Evolutionary conservation across 176 grass and related monocot species (phyloP).

Genomic region (Pontederia paniculata): DNA sequence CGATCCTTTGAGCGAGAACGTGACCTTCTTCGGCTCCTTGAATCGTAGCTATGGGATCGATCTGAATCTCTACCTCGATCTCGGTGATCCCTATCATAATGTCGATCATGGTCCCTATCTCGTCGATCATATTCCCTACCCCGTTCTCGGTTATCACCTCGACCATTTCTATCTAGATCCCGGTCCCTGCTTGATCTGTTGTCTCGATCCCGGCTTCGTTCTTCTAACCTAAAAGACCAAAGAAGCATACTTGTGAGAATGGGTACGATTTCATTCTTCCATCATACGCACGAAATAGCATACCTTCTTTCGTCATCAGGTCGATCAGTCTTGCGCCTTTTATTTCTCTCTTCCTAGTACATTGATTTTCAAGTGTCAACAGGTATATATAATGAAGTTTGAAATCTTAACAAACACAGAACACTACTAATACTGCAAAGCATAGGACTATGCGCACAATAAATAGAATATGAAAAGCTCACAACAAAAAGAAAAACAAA

Average conservation of each 20-base stretch:
- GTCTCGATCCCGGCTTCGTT: slow-evolving; percentile 51
- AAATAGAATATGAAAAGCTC: slow-evolving; percentile 8
- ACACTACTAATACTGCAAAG: slow-evolving; percentile 13
- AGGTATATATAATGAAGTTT: slow-evolving; percentile 19
- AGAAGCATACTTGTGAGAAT: neutral
- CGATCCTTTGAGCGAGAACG: slow-evolving; percentile 53
- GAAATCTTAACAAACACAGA: slow-evolving; percentile 17
- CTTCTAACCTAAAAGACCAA: slow-evolving; percentile 40
- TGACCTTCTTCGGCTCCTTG: slow-evolving; percentile 50
- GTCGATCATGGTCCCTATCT: slow-evolving; percentile 52
- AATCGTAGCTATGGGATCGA: slow-evolving; percentile 58
- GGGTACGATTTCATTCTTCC: neutral
- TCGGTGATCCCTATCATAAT: slow-evolving; percentile 49
- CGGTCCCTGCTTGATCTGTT: slow-evolving; percentile 56
- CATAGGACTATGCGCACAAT: slow-evolving; percentile 20
- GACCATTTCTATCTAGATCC: slow-evolving; percentile 36
- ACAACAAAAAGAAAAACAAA: neutral
- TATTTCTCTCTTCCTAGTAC: slow-evolving; percentile 71
- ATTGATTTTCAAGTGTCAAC: slow-evolving; percentile 4
- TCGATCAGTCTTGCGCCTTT: slow-evolving; percentile 48
- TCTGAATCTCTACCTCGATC: slow-evolving; percentile 51
- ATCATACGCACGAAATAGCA: slow-evolving; percentile 17
- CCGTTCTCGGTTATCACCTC: slow-evolving; percentile 43
- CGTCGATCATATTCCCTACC: slow-evolving; percentile 58
- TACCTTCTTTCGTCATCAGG: slow-evolving; percentile 53